Percentiles rank a stretch among this genome's conserved stretches.
Conservation (phyloP, 768 basidiomycete genomes). For the Amanita molliuscula region DNA sequence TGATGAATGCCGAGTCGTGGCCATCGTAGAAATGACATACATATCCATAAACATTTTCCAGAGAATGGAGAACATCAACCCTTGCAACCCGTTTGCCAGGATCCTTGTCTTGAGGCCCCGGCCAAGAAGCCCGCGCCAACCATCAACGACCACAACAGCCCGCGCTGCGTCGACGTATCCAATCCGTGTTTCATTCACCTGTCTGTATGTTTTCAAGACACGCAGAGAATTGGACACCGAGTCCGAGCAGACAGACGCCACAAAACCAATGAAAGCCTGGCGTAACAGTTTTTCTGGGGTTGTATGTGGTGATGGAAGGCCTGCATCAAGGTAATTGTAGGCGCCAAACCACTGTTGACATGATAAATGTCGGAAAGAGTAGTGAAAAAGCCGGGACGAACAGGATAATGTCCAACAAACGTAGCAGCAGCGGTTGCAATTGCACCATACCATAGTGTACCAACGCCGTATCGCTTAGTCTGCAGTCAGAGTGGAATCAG, state of each 20-base stretch:
- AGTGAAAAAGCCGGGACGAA: conserved; percentile 18
- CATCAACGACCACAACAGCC: conserved; percentile 68
- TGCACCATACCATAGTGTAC: conserved; percentile 83
- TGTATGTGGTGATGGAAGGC: conserved; percentile 47
- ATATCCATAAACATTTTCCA: conserved; percentile 89
- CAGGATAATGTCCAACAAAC: conserved; percentile 87
- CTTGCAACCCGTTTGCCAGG: conserved; percentile 85
- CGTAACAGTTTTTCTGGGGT: conserved; percentile 53
- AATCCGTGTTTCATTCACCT: conserved; percentile 76
- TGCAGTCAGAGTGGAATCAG: not conserved
- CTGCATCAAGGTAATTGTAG: conserved; percentile 69
- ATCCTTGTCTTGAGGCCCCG: conserved; percentile 86
- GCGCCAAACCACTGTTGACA: conserved; percentile 63
- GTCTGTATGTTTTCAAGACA: conserved; percentile 93
- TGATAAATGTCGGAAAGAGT: not conserved
- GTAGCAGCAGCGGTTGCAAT: conserved; percentile 89
- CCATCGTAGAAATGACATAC: conserved; percentile 24
- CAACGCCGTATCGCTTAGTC: conserved; percentile 69
- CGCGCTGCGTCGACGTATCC: conserved; percentile 72
- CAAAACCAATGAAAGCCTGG: conserved; percentile 90
- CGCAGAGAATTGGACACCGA: conserved; percentile 80
- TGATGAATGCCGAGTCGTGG: too few relatives aligned
- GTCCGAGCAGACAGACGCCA: conserved; percentile 78
- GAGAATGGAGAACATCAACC: conserved; percentile 81
- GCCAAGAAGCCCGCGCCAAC: conserved; percentile 72